Conservation (phyloP, 2,329 filamentous ascomycete species). For the Cladorrhinum sp. region DNA sequence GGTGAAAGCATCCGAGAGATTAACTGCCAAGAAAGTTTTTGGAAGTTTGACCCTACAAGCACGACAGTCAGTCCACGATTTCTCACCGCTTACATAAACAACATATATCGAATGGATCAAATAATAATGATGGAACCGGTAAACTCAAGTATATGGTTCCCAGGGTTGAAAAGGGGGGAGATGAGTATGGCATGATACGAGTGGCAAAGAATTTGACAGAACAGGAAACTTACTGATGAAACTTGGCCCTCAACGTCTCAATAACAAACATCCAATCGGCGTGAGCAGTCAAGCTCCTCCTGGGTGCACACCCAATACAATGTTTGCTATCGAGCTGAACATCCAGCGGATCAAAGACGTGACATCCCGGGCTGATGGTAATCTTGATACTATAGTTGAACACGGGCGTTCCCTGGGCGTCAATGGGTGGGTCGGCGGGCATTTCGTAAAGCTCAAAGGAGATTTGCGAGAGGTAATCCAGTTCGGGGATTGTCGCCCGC, state of each 20-base stretch:
- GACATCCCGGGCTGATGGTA: constrained; percentile 90
- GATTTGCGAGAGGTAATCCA: constrained; percentile 96
- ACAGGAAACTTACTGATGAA: constrained; percentile 69
- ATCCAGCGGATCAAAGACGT: constrained; percentile 93
- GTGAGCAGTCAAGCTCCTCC: constrained; percentile 84
- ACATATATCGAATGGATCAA: not conserved
- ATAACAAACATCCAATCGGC: constrained; percentile 97
- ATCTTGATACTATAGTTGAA: constrained; percentile 97
- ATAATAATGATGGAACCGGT: not conserved
- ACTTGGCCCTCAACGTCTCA: constrained; percentile 89
- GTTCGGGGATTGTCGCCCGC: constrained; percentile 89
- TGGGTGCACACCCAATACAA: constrained; percentile 90
- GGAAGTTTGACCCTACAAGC: constrained; percentile 59
- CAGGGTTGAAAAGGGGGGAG: not conserved
- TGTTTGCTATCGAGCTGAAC: constrained; percentile 95
- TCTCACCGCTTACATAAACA: not conserved
- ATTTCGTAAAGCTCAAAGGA: constrained; percentile 98
- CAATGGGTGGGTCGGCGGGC: constrained; percentile 61
- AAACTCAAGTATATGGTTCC: not conserved
- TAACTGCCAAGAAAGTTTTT: constrained; percentile 64
- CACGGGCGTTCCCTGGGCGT: constrained; percentile 59
- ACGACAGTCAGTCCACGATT: not conserved
- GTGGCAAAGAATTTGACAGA: constrained; percentile 12
- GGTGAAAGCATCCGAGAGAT: constrained; percentile 60
- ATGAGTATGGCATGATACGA: not conserved